These are phyloP conservation scores for Pseudogymnoascus sp. DNA, from an alignment of 2,329 filamentous ascomycete genomes.

Conservation along the genomic window DNA sequence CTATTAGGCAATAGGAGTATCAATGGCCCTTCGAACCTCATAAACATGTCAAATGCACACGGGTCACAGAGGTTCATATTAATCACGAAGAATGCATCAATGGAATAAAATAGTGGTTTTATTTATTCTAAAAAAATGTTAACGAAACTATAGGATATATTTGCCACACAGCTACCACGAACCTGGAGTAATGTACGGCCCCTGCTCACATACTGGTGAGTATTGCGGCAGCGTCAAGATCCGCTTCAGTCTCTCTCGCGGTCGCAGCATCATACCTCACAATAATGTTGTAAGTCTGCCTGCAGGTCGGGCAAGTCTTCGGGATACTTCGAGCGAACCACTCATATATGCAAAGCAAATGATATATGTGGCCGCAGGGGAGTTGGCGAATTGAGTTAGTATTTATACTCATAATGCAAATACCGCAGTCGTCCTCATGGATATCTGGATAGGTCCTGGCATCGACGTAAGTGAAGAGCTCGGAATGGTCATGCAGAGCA, in stretches of 20 bases:
- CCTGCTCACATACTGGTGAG: neutral
- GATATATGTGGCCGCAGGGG: neutral
- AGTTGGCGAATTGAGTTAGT: neutral
- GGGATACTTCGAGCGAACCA: neutral
- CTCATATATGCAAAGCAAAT: neutral
- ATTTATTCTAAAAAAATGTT: neutral
- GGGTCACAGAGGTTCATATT: neutral
- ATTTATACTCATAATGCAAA: neutral
- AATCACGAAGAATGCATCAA: neutral
- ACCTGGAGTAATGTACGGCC: neutral
- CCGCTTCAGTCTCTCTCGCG: neutral
- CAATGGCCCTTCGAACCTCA: too few relatives aligned
- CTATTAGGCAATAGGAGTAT: too few relatives aligned
- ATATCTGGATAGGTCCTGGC: neutral
- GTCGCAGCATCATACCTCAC: neutral
- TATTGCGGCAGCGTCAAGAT: neutral
- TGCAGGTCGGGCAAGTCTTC: neutral
- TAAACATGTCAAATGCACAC: neutral
- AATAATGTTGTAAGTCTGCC: neutral
- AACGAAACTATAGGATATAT: neutral
- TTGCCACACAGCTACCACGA: neutral
- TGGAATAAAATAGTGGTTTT: neutral
- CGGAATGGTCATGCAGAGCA: neutral
- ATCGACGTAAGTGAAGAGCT: conserved; percentile 1
- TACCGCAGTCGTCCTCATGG: neutral